Percentiles rank a stretch among this genome's conserved stretches.
Conservation (phyloP, 2,329 filamentous ascomycete species). For the Cryphonectria carpinicola region DNA sequence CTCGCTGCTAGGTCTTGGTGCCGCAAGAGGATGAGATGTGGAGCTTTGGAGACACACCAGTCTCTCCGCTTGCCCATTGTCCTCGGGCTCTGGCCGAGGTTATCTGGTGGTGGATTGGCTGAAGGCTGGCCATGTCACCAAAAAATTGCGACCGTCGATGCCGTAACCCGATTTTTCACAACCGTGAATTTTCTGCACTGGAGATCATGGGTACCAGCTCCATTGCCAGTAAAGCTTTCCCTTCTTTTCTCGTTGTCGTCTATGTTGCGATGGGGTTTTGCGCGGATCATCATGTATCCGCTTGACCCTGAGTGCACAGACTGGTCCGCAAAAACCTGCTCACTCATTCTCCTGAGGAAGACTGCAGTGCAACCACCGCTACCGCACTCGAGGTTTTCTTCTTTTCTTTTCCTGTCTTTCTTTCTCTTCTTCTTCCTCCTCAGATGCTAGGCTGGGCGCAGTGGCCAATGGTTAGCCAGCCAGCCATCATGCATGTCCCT, state of each 20-base stretch:
- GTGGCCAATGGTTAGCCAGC: not conserved
- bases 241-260: too few species aligned
- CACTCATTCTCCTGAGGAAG: not conserved
- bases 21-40: not conserved
- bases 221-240: not conserved
- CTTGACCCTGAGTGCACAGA: not conserved
- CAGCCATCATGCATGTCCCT: not conserved
- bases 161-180: slow-evolving; percentile 11
- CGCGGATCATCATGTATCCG: not conserved
- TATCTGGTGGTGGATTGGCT: slow-evolving; percentile 1
- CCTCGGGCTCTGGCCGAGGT: slow-evolving; percentile 25
- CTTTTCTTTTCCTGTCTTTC: not conserved
- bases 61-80: slow-evolving; percentile 3
- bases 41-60: slow-evolving; percentile 11
- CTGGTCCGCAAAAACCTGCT: not conserved
- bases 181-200: slow-evolving; percentile 13
- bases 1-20: slow-evolving; percentile 4
- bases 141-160: not conserved
- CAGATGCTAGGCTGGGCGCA: not conserved
- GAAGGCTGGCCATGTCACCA: not conserved
- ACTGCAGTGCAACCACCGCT: not conserved
- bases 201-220: slow-evolving; percentile 2
- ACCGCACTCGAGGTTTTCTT: not conserved
- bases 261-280: not conserved
- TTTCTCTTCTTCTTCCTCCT: not conserved